These are phyloP conservation scores for Ambrosia artemisiifolia DNA, from an alignment of 129 eudicot genomes.

Conservation along the genomic window DNA sequence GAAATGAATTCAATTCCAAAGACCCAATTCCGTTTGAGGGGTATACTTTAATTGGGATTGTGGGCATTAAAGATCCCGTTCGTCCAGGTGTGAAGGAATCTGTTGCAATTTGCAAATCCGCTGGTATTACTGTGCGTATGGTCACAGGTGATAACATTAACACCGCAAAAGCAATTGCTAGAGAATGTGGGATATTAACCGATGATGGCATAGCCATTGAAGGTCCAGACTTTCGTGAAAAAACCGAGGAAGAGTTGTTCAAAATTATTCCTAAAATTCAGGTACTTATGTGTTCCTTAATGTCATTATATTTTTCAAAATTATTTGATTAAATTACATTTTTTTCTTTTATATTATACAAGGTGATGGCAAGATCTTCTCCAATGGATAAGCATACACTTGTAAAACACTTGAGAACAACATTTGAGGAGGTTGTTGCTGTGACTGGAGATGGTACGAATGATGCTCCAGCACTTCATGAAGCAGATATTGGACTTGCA, in stretches of 20 bases:
- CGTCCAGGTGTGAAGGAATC: slow-evolving; percentile 96
- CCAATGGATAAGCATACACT: slow-evolving; percentile 96
- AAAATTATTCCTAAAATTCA: slow-evolving; percentile 77
- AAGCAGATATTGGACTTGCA: slow-evolving; percentile 98
- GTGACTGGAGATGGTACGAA: slow-evolving; percentile 99
- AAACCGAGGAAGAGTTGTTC: slow-evolving; percentile 65
- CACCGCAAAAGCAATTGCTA: slow-evolving; percentile 94
- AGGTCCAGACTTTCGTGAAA: slow-evolving; percentile 83
- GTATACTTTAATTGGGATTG: slow-evolving; percentile 75
- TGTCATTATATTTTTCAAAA: background rate
- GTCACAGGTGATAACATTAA: slow-evolving; percentile 91
- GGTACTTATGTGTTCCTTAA: slow-evolving; percentile 38
- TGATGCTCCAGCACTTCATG: slow-evolving; percentile 99
- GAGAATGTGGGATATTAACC: slow-evolving; percentile 89
- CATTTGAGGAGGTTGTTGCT: slow-evolving; percentile 84
- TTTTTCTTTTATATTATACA: slow-evolving; percentile 16
- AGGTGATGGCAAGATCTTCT: slow-evolving; percentile 98
- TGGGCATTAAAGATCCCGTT: slow-evolving; percentile 95
- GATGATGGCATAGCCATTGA: slow-evolving; percentile 90
- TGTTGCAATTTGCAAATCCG: slow-evolving; percentile 84
- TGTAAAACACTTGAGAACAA: slow-evolving; percentile 75
- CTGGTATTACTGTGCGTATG: slow-evolving; percentile 88
- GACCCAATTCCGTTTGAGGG: slow-evolving; percentile 69
- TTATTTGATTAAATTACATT: background rate
- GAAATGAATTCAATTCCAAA: slow-evolving; percentile 44